Evolutionary conservation across 805 yeast species (phyloP).

Genomic region (Ogataea parapolymorpha): DNA sequence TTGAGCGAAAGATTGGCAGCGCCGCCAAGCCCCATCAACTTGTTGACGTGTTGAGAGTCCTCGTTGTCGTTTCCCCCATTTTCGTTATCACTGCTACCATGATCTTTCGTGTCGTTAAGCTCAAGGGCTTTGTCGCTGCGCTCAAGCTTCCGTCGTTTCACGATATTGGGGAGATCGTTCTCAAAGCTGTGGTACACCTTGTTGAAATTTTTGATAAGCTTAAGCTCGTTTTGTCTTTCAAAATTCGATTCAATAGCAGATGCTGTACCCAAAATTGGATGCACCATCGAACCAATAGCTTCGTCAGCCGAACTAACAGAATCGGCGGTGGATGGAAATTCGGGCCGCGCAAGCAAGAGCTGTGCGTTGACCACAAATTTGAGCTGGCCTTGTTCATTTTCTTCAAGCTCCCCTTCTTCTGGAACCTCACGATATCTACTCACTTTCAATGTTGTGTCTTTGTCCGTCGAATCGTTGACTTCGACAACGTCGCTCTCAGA

Average conservation of each 20-base stretch:
- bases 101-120: constrained; percentile 26
- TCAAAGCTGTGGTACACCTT: constrained; percentile 75
- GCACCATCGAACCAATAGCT: constrained; percentile 33
- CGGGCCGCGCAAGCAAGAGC: constrained; percentile 28
- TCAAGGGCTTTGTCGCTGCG: constrained; percentile 73
- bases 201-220: constrained; percentile 59
- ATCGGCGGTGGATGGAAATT: constrained; percentile 27
- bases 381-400: not conserved
- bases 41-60: constrained; percentile 28
- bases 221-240: constrained; percentile 35
- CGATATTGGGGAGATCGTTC: constrained; percentile 69
- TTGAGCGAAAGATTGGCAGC: constrained; percentile 77
- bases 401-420: not conserved
- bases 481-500: no score
- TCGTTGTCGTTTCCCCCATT: constrained; percentile 16
- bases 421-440: not conserved
- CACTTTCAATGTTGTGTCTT: not conserved
- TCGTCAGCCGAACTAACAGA: constrained; percentile 28
- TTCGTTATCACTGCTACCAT: constrained; percentile 11
- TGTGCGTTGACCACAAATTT: constrained; percentile 16
- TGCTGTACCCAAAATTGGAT: constrained; percentile 34
- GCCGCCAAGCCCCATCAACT: constrained; percentile 41
- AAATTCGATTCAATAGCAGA: constrained; percentile 42
- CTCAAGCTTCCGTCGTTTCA: constrained; percentile 73
- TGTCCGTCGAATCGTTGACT: not conserved